Conservation (phyloP, 1,284 basidiomycete genomes). For the Papiliotrema laurentii region DNA sequence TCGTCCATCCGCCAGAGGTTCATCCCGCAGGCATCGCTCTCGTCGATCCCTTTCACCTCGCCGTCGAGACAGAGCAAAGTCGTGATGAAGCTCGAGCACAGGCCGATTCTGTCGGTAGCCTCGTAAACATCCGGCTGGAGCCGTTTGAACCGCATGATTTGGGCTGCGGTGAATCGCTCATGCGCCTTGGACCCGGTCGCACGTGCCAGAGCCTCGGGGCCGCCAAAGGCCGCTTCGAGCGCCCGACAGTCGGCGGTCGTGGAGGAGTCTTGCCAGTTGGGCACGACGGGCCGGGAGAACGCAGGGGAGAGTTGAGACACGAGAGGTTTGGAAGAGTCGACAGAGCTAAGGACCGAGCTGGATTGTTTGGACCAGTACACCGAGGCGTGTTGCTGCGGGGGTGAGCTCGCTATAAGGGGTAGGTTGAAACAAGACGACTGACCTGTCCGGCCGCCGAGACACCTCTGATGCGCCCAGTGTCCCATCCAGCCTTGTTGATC, state of each 20-base stretch:
- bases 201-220: slow-evolving; percentile 64
- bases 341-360: slow-evolving; percentile 53
- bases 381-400: slow-evolving; percentile 76
- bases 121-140: slow-evolving; percentile 60
- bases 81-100: slow-evolving; percentile 78
- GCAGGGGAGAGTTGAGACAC: slow-evolving; percentile 51
- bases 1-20: slow-evolving; percentile 69
- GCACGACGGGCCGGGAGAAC: slow-evolving; percentile 66
- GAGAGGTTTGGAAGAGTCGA: slow-evolving; percentile 57
- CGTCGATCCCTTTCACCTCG: slow-evolving; percentile 48
- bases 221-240: slow-evolving; percentile 62
- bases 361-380: slow-evolving; percentile 74
- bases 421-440: no score
- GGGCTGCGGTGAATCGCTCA: slow-evolving; percentile 80
- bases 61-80: slow-evolving; percentile 62
- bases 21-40: slow-evolving; percentile 80
- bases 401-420: no score
- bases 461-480: slow-evolving; percentile 24
- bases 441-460: slow-evolving; percentile 42
- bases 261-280: slow-evolving; percentile 91
- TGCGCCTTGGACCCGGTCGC: slow-evolving; percentile 79
- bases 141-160: slow-evolving; percentile 70
- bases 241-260: slow-evolving; percentile 68
- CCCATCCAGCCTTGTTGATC: slow-evolving; percentile 58
- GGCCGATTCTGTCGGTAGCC: slow-evolving; percentile 65